Percentiles rank a stretch among this genome's conserved stretches.
phyloP scores from a whole-genome alignment of 208 protist genomes.

The Acanthamoeba lugdunensis region DNA sequence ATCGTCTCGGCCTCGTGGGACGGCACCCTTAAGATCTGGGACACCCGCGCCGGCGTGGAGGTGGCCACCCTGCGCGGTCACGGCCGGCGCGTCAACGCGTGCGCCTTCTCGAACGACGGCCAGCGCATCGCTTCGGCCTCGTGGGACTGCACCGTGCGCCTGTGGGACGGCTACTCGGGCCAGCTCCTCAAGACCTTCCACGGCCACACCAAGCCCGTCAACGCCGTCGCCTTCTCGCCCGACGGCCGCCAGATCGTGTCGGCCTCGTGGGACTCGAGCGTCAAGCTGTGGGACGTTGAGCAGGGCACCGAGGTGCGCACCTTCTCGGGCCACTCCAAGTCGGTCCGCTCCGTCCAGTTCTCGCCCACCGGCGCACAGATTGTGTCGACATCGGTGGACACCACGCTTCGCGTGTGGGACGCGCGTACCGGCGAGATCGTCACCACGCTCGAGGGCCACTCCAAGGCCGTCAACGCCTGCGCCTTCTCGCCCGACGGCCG shows the following conservation, averaged over 20 bases:
- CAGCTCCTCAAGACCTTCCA: slow-evolving; percentile 58
- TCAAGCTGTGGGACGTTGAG: slow-evolving; percentile 70
- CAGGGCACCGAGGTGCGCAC: slow-evolving; percentile 58
- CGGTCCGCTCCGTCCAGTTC: not conserved
- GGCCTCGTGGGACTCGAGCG: slow-evolving; percentile 72
- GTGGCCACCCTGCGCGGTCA: slow-evolving; percentile 75
- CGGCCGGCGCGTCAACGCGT: slow-evolving; percentile 71
- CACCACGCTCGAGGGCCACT: slow-evolving; percentile 71
- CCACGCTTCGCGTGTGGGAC: slow-evolving; percentile 80
- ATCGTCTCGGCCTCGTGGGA: slow-evolving; percentile 76
- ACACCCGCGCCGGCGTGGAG: slow-evolving; percentile 73
- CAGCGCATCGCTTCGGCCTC: slow-evolving; percentile 47
- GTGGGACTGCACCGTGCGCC: slow-evolving; percentile 58
- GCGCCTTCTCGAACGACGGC: slow-evolving; percentile 75
- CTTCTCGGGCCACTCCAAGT: slow-evolving; percentile 64
- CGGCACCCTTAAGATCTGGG: slow-evolving; percentile 79
- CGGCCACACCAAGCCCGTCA: slow-evolving; percentile 76
- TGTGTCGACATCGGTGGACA: slow-evolving; percentile 75
- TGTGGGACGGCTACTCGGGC: slow-evolving; percentile 75
- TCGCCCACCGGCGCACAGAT: slow-evolving; percentile 56
- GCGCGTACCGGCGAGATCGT: slow-evolving; percentile 13
- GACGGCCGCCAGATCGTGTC: slow-evolving; percentile 79
- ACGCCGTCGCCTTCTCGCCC: slow-evolving; percentile 76
- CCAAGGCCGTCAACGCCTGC: slow-evolving; percentile 72
- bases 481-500: slow-evolving; percentile 80